These are phyloP conservation scores for Pugionium dolabratum DNA, from an alignment of 345 rosid species.

Conservation along the genomic window DNA sequence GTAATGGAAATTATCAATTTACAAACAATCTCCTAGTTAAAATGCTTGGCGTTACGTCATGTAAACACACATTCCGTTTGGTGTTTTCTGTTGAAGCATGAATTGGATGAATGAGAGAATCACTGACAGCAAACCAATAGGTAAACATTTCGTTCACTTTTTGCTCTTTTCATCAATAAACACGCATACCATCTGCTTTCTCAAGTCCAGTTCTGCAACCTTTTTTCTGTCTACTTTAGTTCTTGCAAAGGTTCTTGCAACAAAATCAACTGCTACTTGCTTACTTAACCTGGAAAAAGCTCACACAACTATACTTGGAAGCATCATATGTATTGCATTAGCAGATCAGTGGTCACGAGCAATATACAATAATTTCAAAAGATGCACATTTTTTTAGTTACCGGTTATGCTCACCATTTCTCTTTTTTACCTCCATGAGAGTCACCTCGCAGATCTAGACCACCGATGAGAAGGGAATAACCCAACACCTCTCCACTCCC, in stretches of 20 bases:
- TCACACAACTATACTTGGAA: conserved; percentile 11
- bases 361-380: conserved; percentile 1
- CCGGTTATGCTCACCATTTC: not conserved
- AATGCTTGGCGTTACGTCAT: conserved; percentile 19
- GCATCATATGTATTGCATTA: not conserved
- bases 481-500: conserved; percentile 17
- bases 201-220: not conserved
- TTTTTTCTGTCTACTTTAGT: conserved; percentile 2
- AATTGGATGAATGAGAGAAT: conserved; percentile 50
- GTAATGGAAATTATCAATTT: not conserved
- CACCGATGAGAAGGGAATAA: conserved; percentile 43
- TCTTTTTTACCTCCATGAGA: conserved; percentile 29
- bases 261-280: conserved; percentile 21
- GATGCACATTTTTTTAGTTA: conserved; percentile 12
- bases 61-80: conserved; percentile 10
- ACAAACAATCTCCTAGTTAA: conserved; percentile 7
- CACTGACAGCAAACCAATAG: conserved; percentile 40
- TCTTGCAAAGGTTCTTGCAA: conserved; percentile 25
- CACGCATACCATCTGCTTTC: not conserved
- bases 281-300: conserved; percentile 11
- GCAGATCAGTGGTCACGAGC: not conserved
- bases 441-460: conserved; percentile 41
- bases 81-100: conserved; percentile 49
- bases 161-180: conserved; percentile 3
- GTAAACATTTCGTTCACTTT: conserved; percentile 8